Evolutionary conservation across 192 early-diverging fungal genomes (phyloP), one percentile per base, ranked within the genome.

Genomic region (Tieghemiomyces parasiticus): DNA sequence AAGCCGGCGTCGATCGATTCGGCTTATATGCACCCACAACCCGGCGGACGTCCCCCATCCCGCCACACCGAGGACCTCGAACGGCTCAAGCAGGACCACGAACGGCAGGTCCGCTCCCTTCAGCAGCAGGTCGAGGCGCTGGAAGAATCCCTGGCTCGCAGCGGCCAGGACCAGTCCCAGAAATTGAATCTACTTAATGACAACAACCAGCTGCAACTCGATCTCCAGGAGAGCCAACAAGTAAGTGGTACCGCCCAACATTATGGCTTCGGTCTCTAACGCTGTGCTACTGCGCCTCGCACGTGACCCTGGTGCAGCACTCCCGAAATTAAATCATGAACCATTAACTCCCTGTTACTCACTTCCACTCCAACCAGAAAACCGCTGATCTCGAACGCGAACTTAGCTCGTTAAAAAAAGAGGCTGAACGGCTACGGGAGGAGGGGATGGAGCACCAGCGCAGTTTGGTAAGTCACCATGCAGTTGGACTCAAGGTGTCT

Each of bases 51-150:
- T 4, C 24, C 47, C 47, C 20, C 20, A 14, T 33, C 32, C 31
- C 28, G 6, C 19, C 33, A 14, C 54, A 34, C 28, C 19, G 64
- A 48, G 20, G 63, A 65, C 13, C 13, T 68, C 12, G 66, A 64
- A 3, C 38, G 54, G 24, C 44, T 74, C 14, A 48, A 63, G 47
- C 6, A 48, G 9, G 67, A 74, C 30, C 64, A 71, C 61, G 73
- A 74, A 46, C 20, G 42, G 35, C 54, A 64, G 45, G 20, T 69
- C 13, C 31, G 51, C 2, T 38, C 24, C 19, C 25, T 74, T 44
- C 55, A 59, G 34, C n/a, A 31, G 42, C 52, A 62, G 28, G 53
- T 75, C 19, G 60, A 67, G 42, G 46, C 61, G 4, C 66, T 75
- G 26, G 71, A 70, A 51, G 16, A 31, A 32, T 46, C 24, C 31